phyloP scores from a whole-genome alignment of 176 grass and related monocot species.

The Oryza meyeriana region DNA sequence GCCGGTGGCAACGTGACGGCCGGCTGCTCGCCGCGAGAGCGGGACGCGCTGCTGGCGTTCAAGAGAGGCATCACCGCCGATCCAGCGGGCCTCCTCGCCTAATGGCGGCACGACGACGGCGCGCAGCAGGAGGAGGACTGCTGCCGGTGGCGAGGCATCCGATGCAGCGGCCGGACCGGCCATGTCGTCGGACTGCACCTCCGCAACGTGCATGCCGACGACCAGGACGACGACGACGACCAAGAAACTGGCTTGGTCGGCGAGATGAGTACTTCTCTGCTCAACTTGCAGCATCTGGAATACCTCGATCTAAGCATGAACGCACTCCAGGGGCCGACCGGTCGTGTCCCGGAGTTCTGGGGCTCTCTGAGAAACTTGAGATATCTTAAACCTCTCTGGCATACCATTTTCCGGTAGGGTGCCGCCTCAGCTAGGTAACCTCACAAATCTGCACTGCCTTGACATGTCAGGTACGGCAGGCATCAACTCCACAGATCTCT shows the following conservation, averaged over 20 bases:
- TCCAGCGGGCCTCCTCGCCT: not conserved
- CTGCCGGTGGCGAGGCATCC: slow-evolving; percentile 35
- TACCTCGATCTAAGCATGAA: slow-evolving; percentile 8
- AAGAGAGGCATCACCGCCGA: not conserved
- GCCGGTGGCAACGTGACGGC: not conserved
- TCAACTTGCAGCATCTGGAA: not conserved
- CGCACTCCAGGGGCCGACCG: not conserved
- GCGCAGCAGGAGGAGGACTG: not conserved
- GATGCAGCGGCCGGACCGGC: slow-evolving; percentile 24
- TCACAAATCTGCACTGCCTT: not conserved
- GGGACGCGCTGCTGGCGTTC: slow-evolving; percentile 20
- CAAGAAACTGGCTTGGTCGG: not conserved
- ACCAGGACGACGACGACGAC: too few relatives aligned
- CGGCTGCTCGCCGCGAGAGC: not conserved
- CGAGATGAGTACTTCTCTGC: slow-evolving; percentile 22
- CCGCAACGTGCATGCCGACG: not conserved
- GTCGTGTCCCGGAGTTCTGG: not conserved
- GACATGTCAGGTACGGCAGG: not conserved
- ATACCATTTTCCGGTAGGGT: not conserved
- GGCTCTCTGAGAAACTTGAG: slow-evolving; percentile 15
- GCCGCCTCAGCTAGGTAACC: slow-evolving; percentile 4
- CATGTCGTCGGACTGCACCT: slow-evolving; percentile 12
- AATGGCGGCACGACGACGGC: not conserved
- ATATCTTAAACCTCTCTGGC: slow-evolving; percentile 28
- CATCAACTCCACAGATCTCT: not conserved